Percentiles rank a stretch among this genome's conserved stretches.
These are phyloP conservation scores for Tolypocladium amazonense DNA, from an alignment of 2,329 filamentous ascomycete species.

Conservation along the genomic window DNA sequence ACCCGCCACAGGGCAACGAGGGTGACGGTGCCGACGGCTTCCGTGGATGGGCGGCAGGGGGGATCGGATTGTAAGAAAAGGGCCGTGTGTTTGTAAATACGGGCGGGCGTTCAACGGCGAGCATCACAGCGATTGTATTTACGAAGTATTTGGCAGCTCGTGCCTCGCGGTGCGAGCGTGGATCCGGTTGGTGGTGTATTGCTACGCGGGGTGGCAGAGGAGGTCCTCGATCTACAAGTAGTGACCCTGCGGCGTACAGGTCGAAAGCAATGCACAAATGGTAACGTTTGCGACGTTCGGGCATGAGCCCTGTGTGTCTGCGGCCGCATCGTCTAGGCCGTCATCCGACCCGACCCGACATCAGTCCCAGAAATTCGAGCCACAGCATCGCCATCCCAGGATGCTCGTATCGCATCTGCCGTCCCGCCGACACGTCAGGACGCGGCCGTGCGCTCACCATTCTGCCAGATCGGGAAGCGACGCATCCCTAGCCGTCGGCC, in stretches of 20 bases:
- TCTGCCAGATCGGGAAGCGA: not conserved
- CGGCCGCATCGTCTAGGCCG: not conserved
- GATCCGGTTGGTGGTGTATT: not conserved
- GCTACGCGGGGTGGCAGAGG: not conserved
- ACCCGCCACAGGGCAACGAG: conserved; percentile 11
- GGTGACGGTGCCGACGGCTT: conserved; percentile 13
- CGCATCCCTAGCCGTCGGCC: not conserved
- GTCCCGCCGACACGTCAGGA: no score
- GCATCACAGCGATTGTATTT: conserved; percentile 4
- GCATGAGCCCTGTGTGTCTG: not conserved
- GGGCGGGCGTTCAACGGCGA: conserved; percentile 9
- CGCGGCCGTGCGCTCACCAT: not conserved
- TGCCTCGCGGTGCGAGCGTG: not conserved
- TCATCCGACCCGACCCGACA: not conserved
- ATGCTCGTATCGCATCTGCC: not conserved
- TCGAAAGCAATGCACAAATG: not conserved
- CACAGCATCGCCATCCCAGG: no score
- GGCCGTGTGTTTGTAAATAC: conserved; percentile 5
- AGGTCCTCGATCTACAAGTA: not conserved
- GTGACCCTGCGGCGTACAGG: not conserved
- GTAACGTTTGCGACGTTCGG: not conserved
- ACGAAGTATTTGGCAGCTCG: not conserved
- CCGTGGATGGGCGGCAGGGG: conserved; percentile 25
- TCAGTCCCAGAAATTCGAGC: not conserved
- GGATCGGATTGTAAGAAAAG: conserved; percentile 18